Evolutionary conservation across 2,329 filamentous ascomycete species (phyloP).

Genomic region (Sporothrix globosa): DNA sequence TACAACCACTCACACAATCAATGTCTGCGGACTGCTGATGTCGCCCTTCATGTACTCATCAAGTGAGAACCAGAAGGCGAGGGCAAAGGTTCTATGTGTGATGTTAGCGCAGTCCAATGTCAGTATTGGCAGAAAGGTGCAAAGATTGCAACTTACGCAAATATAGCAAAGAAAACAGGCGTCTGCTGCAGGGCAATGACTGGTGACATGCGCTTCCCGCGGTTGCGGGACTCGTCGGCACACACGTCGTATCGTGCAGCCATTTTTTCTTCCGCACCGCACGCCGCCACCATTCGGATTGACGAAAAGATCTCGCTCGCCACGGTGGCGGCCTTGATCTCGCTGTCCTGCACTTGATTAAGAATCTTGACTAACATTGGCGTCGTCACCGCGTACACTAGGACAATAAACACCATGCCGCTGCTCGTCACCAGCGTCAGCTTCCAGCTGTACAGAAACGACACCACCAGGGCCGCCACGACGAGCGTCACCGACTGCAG

Average conservation of each 20-base stretch:
- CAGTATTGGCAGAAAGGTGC: too few relatives aligned
- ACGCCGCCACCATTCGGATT: constrained; percentile 64
- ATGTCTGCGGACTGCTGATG: constrained; percentile 55
- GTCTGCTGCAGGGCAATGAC: constrained; percentile 42
- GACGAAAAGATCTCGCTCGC: constrained; percentile 63
- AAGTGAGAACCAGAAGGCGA: constrained; percentile 66
- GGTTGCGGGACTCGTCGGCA: constrained; percentile 55
- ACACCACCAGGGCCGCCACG: constrained; percentile 56
- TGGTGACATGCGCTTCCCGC: constrained; percentile 41
- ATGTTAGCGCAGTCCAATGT: background rate
- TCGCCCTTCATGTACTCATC: constrained; percentile 54
- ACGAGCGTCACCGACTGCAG: constrained; percentile 60
- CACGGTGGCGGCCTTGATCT: constrained; percentile 60
- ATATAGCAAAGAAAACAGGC: constrained; percentile 42
- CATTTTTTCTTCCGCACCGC: constrained; percentile 61
- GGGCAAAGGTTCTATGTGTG: constrained; percentile 49
- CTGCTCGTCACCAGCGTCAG: constrained; percentile 62
- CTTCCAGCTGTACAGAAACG: constrained; percentile 61
- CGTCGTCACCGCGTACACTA: constrained; percentile 54
- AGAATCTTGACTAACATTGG: constrained; percentile 60
- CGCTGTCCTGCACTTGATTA: constrained; percentile 51
- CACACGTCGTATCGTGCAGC: constrained; percentile 56
- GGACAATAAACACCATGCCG: constrained; percentile 57
- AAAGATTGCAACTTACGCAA: constrained; percentile 33
- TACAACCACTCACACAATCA: constrained; percentile 44